Evolutionary conservation across 768 basidiomycete species (phyloP).

Genomic region (Lactarius evosmus): DNA sequence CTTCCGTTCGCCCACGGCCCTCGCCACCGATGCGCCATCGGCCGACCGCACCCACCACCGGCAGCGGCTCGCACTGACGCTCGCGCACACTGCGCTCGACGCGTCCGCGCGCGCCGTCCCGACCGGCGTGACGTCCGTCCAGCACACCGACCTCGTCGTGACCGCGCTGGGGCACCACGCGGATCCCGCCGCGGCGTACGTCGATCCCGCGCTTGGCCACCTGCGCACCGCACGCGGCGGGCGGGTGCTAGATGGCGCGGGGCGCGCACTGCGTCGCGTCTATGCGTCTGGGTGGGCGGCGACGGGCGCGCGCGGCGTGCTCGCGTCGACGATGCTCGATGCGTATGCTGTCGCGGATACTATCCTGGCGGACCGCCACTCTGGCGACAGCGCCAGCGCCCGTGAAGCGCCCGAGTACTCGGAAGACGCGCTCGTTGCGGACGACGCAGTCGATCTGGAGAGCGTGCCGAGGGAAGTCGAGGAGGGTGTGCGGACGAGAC

Average conservation of each 20-base stretch:
- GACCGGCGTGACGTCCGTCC: constrained; percentile 51
- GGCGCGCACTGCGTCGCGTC: constrained; percentile 49
- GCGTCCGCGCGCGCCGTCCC: constrained; percentile 47
- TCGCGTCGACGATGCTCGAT: constrained; percentile 91
- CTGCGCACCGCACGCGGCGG: constrained; percentile 52
- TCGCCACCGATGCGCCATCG: constrained; percentile 32
- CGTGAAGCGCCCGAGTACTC: constrained; percentile 2
- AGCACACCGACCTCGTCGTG: constrained; percentile 73
- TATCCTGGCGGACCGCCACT: constrained; percentile 58
- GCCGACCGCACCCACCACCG: constrained; percentile 33
- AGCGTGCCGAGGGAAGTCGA: constrained; percentile 48
- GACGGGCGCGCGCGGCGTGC: constrained; percentile 84
- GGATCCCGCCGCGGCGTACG: constrained; percentile 59
- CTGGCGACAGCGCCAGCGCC: constrained; percentile 9
- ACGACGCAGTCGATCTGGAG: constrained; percentile 37
- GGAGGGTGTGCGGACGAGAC: constrained; percentile 39
- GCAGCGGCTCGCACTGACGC: constrained; percentile 36
- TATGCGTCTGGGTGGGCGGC: constrained; percentile 96
- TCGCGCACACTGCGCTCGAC: constrained; percentile 62
- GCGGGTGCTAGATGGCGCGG: constrained; percentile 43
- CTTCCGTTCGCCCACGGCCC: constrained; percentile 63
- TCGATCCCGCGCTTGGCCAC: constrained; percentile 53
- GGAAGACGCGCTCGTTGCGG: constrained; percentile 34
- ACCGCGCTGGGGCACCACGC: constrained; percentile 85
- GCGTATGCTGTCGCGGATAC: constrained; percentile 76